These are phyloP conservation scores for Albifimbria verrucaria DNA, from an alignment of 2,329 filamentous ascomycete species.

Conservation along the genomic window DNA sequence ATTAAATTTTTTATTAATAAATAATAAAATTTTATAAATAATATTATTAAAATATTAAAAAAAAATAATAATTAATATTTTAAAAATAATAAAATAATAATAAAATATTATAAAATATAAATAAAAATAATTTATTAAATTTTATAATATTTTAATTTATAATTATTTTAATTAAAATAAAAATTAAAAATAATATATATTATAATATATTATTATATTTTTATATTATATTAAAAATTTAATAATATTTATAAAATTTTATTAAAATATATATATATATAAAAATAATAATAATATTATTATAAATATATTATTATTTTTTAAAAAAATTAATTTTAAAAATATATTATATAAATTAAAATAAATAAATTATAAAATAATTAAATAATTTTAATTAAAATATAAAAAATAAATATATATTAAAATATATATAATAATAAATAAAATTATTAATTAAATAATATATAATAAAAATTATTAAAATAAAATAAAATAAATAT, in stretches of 20 bases:
- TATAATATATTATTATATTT: background rate
- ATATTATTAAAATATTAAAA: background rate
- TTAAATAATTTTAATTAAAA: background rate
- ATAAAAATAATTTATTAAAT: background rate
- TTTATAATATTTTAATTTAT: background rate
- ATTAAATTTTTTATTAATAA: background rate
- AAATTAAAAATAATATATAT: conserved; percentile 1
- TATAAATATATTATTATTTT: too few species aligned
- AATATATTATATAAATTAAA: background rate
- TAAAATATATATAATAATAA: background rate
- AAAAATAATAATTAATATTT: conserved; percentile 2
- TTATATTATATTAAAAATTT: conserved; percentile 1
- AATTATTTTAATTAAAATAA: conserved; percentile 3
- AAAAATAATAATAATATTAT: too few species aligned
- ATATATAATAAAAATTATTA: background rate
- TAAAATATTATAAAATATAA: background rate
- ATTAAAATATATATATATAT: background rate
- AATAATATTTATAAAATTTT: background rate
- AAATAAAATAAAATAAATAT: background rate
- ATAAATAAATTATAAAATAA: background rate
- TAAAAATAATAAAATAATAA: background rate
- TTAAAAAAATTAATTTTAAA: background rate
- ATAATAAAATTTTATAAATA: background rate
- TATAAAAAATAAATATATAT: too few species aligned
- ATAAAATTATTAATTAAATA: background rate